Evolutionary conservation across 176 grass and related monocot genomes (phyloP).

Genomic region (Oryza meridionalis): DNA sequence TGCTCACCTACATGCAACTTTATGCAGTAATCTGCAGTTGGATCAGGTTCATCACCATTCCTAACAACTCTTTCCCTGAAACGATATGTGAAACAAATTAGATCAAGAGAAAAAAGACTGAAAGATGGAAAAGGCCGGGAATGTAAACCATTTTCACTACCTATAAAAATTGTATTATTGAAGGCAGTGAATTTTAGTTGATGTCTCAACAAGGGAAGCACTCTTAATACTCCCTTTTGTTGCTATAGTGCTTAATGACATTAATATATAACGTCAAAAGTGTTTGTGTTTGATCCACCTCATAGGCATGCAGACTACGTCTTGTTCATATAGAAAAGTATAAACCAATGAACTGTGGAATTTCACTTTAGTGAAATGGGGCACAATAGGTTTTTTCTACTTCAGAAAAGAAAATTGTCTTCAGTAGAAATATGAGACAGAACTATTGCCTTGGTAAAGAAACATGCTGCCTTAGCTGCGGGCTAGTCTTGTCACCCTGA

Average conservation of each 20-base stretch:
- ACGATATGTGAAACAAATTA: slow-evolving; percentile 36
- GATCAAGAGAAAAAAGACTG: slow-evolving; percentile 1
- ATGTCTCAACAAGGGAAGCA: slow-evolving; percentile 15
- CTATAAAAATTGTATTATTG: neutral
- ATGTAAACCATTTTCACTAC: neutral
- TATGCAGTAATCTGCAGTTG: slow-evolving; percentile 58
- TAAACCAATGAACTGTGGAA: slow-evolving; percentile 7
- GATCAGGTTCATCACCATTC: slow-evolving; percentile 40
- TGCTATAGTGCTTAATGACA: neutral
- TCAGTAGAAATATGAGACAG: neutral
- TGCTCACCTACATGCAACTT: slow-evolving; percentile 53
- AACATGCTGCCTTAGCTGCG: slow-evolving; percentile 66
- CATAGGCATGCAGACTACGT: neutral
- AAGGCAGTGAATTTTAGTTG: slow-evolving; percentile 18
- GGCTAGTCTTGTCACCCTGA: slow-evolving; percentile 67
- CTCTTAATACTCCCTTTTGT: neutral
- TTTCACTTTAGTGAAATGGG: slow-evolving; percentile 5
- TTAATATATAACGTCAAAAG: neutral
- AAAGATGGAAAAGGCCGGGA: neutral
- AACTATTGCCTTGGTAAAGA: slow-evolving; percentile 83
- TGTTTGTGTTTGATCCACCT: neutral
- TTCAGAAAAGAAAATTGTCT: slow-evolving; percentile 22
- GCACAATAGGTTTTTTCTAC: neutral
- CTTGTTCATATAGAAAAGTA: slow-evolving; percentile 21
- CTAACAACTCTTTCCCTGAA: slow-evolving; percentile 73